A percentile compares a stretch with the other conserved stretches of the same genome.
Evolutionary conservation across 1,139 yeast species (phyloP).

Genomic region (Lodderomyces elongisporus): DNA sequence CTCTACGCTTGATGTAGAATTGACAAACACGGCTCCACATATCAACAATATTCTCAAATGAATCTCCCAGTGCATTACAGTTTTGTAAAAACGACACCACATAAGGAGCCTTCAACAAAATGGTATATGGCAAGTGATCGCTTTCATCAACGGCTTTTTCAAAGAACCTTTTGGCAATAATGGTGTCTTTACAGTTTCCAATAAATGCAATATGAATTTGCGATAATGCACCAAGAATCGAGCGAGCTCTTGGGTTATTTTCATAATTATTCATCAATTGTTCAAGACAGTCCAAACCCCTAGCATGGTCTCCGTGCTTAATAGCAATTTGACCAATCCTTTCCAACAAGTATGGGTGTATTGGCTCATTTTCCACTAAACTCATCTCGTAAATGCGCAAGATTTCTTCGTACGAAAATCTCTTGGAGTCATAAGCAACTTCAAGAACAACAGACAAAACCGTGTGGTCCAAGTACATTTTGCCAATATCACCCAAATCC

Average conservation of each 20-base stretch:
- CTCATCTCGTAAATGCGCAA: constrained; percentile 34
- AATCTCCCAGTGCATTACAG: constrained; percentile 52
- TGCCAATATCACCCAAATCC: constrained; percentile 14
- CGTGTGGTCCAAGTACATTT: constrained; percentile 41
- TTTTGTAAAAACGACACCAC: constrained; percentile 64
- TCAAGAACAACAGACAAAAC: constrained; percentile 73
- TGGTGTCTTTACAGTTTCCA: constrained; percentile 73
- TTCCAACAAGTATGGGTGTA: constrained; percentile 26
- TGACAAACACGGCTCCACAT: constrained; percentile 43
- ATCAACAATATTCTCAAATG: constrained; percentile 53
- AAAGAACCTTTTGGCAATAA: constrained; percentile 68
- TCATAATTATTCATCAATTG: constrained; percentile 29
- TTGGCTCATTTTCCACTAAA: constrained; percentile 17
- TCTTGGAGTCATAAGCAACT: constrained; percentile 56
- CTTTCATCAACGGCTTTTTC: constrained; percentile 56
- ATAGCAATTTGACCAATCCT: constrained; percentile 41
- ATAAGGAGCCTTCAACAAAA: constrained; percentile 70
- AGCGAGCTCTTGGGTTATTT: constrained; percentile 13
- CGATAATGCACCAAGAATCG: constrained; percentile 26
- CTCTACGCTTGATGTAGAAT: constrained; percentile 3
- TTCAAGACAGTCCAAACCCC: constrained; percentile 40
- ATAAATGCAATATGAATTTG: constrained; percentile 76
- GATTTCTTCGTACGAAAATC: constrained; percentile 56
- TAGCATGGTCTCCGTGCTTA: constrained; percentile 34
- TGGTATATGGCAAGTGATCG: constrained; percentile 62